These are phyloP conservation scores for Hemisphaericaspora xylanilytica DNA, from an alignment of 1,139 yeast genomes.

Conservation along the genomic window DNA sequence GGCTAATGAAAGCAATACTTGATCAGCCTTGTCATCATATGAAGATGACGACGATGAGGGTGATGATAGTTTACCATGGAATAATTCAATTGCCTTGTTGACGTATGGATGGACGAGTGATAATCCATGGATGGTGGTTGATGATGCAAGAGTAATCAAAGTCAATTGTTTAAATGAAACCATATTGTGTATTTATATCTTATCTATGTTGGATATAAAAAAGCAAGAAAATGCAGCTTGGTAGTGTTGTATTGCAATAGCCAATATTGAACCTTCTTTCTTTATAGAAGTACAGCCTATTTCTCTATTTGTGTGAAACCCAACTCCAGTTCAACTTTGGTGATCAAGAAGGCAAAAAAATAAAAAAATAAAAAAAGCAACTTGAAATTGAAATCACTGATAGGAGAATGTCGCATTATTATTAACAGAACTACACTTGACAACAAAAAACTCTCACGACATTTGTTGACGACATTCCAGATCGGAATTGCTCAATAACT, in stretches of 20 bases:
- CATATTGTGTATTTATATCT: conserved; percentile 21
- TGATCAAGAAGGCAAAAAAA: too few species aligned
- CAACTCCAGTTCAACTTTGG: too few species aligned
- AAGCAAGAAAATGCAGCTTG: too few species aligned
- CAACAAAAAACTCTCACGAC: not conserved
- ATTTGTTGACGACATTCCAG: not conserved
- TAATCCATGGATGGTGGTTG: conserved; percentile 22
- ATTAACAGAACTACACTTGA: too few species aligned
- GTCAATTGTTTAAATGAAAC: conserved; percentile 27
- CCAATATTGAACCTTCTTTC: too few species aligned
- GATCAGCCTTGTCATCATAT: not conserved
- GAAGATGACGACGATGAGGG: not conserved
- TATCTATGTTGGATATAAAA: too few species aligned
- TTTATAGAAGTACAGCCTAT: too few species aligned
- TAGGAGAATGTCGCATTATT: not conserved
- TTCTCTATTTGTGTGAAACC: too few species aligned
- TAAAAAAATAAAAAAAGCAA: too few species aligned
- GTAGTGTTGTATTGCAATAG: too few species aligned
- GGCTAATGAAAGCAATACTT: not conserved
- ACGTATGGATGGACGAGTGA: conserved; percentile 12
- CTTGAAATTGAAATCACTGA: too few species aligned
- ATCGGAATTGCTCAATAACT: not conserved
- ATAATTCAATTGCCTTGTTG: conserved; percentile 20
- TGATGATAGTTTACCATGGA: conserved; percentile 10
- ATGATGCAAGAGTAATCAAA: conserved; percentile 15